Evolutionary conservation across 2,329 filamentous ascomycete genomes (phyloP), one percentile per base, ranked within the genome.

Genomic region (Penicillium sp.): DNA sequence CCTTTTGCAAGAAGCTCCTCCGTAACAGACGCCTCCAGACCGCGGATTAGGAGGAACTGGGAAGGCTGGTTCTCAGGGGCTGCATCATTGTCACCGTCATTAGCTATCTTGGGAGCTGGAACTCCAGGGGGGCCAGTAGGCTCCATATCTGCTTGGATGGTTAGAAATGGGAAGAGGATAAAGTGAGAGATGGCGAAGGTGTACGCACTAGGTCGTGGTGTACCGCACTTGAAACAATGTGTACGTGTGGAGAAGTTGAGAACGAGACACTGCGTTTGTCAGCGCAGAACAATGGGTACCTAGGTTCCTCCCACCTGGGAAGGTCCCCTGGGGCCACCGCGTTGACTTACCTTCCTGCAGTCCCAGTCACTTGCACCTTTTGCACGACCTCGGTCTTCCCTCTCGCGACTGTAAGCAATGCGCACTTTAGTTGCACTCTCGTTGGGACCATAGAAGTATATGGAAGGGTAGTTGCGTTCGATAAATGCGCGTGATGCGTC

Each of bases 41-140:
- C 87, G 57, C 89, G 85, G 25, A 94, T 78, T 5, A 94, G 83
- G 19, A 94, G 75, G 61, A 92, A 91, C 62, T 91, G 89, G 1
- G 89, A 91, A 1, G 87, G 83, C 0, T 81, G 86, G 22, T 75
- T 78, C 50, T 84, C 78, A 5, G 80, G 76, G 1, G 80, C 79
- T 2, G 75, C 78, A 69, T 83, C 81, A 59, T 81, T 83, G 56
- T 83, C 81, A 25, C 81, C 81, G 52, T 75, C 78, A 35, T 82
- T 82, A 10, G 73, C 72, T 35, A 78, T 75, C 43, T 75, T 79
- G 17, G 72, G 73, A 42, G 74, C 64, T 51, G 76, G 70, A 50
- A 73, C 73, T 10, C 69, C 69, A 41, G 72, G 73, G 17, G 72
- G 70, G 53, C 68, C 65, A 59, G 73, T 48, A 14, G 61, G 55